Evolutionary conservation across 2,329 filamentous ascomycete genomes (phyloP).

Genomic region (Rhytidhysteron rufulum): DNA sequence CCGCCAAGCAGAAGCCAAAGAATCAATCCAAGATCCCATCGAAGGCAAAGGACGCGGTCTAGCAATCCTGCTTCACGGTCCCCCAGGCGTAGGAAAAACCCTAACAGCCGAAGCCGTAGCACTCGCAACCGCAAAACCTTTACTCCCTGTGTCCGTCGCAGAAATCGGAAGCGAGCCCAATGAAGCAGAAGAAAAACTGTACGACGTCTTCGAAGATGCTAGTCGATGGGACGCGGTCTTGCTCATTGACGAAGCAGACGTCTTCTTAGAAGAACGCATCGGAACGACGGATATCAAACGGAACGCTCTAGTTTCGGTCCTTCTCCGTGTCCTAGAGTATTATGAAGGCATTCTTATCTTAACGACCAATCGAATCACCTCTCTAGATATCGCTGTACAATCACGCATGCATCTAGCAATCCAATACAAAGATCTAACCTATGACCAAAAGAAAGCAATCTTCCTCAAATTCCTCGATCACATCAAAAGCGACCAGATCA

Average conservation of each 20-base stretch:
- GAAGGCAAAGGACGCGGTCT: neutral
- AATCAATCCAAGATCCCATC: too few relatives aligned
- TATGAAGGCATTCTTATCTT: slow-evolving; percentile 42
- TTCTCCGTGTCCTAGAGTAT: slow-evolving; percentile 38
- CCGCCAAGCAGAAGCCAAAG: neutral
- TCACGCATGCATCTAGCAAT: slow-evolving; percentile 38
- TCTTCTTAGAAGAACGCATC: slow-evolving; percentile 7
- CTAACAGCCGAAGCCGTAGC: neutral
- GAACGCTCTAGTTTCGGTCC: slow-evolving; percentile 18
- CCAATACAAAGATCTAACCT: too few relatives aligned
- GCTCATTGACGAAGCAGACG: slow-evolving; percentile 36
- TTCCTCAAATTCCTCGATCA: too few relatives aligned
- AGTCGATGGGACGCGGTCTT: slow-evolving; percentile 18
- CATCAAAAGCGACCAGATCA: too few relatives aligned
- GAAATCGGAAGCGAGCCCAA: neutral
- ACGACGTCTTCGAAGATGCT: too few relatives aligned
- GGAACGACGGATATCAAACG: slow-evolving; percentile 10
- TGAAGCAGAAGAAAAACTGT: too few relatives aligned
- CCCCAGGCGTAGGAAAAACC: neutral
- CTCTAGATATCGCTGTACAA: slow-evolving; percentile 39
- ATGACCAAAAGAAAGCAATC: too few relatives aligned
- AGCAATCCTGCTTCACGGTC: neutral
- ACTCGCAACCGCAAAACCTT: neutral
- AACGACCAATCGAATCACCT: slow-evolving; percentile 38
- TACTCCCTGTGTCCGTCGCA: slow-evolving; percentile 13